Base-by-base conservation (phyloP, 2,329 filamentous ascomycete genomes). In the Penicillium vulpinum region DNA sequence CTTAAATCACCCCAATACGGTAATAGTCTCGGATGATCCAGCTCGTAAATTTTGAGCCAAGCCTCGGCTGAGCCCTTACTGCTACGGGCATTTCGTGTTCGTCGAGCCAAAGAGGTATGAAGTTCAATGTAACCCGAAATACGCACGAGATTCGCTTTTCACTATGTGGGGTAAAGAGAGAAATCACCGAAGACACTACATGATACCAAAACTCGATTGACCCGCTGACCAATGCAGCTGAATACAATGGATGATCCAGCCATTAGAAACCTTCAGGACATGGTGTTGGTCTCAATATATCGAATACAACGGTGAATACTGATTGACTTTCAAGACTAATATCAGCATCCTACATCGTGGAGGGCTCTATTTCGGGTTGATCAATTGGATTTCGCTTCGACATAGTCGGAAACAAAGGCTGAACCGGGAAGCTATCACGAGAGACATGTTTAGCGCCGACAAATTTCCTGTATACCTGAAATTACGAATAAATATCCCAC, bases 401-500 rank as follows among this genome's bases (percentile, higher is more conserved):
- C 9, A 18, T 5, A 4, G 38, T 24, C 2, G 10, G 6, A n/a
- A n/a, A n/a, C 2, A 1, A 24, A 5, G 4, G n/a, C n/a, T n/a
- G 18, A 39, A 39, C 11, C 11, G 16, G 8, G 21, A 15, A 22
- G 4, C 18, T 33, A 46, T 10, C 5, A 46, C 7, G 1, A 21
- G n/a, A 29, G 4, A 5, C 4, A 9, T 29, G 5, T n/a, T 21
- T 10, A n/a, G 6, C 15, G 16, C 11, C n/a, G 2, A 22, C 26
- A 15, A 16, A 2, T 2, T 29, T 18, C 11, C 9, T 10, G 16
- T 13, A 3, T 10, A 11, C 15, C 2, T 28, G 13, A 2, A 39
- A 39, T 39, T 5, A 29, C 8, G 16, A 26, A n/a, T n/a, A 1
- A 10, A 56, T 46, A 10, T 57, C 59, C 54, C 61, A 62, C 18